Percentiles rank a stretch among this genome's conserved stretches.
Evolutionary conservation across 805 yeast species (phyloP).

Genomic region (Starmerella roubikii): DNA sequence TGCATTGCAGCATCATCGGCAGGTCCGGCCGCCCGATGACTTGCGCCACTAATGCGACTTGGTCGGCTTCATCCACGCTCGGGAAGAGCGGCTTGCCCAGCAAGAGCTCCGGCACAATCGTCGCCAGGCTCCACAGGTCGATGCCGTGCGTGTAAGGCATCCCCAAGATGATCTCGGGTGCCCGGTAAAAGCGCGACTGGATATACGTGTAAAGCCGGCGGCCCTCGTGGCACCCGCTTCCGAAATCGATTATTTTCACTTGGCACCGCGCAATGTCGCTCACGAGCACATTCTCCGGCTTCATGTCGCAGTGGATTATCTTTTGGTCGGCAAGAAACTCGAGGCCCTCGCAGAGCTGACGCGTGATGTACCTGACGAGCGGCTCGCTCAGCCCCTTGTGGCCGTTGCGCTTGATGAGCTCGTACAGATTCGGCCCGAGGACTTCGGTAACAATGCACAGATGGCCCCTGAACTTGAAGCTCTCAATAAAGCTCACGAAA

Average conservation of each 20-base stretch:
- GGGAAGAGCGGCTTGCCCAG: constrained; percentile 91
- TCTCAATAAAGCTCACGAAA: constrained; percentile 46
- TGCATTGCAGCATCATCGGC: constrained; percentile 24
- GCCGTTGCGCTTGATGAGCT: constrained; percentile 31
- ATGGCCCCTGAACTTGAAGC: constrained; percentile 69
- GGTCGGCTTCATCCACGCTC: constrained; percentile 79
- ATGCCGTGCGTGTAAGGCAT: constrained; percentile 77
- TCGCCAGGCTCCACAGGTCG: constrained; percentile 96
- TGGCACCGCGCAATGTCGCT: constrained; percentile 31
- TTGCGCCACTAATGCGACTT: constrained; percentile 80
- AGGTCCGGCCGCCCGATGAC: constrained; percentile 77
- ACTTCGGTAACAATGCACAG: constrained; percentile 70
- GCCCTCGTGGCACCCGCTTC: constrained; percentile 38
- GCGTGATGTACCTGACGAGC: constrained; percentile 32
- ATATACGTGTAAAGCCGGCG: constrained; percentile 91
- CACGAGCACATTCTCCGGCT: constrained; percentile 72
- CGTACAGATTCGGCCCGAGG: constrained; percentile 52
- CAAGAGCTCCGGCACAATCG: constrained; percentile 89
- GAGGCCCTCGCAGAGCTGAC: constrained; percentile 47
- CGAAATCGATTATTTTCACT: constrained; percentile 70
- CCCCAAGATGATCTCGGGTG: constrained; percentile 92
- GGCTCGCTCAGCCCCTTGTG: constrained; percentile 26
- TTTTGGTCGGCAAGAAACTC: constrained; percentile 41
- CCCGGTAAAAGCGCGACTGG: constrained; percentile 89
- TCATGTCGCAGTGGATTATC: constrained; percentile 72